Percentiles rank a stretch among this genome's conserved stretches.
Conservation (phyloP, 805 yeast genomes). For the Saccharomycopsis oosterbeekiorum region DNA sequence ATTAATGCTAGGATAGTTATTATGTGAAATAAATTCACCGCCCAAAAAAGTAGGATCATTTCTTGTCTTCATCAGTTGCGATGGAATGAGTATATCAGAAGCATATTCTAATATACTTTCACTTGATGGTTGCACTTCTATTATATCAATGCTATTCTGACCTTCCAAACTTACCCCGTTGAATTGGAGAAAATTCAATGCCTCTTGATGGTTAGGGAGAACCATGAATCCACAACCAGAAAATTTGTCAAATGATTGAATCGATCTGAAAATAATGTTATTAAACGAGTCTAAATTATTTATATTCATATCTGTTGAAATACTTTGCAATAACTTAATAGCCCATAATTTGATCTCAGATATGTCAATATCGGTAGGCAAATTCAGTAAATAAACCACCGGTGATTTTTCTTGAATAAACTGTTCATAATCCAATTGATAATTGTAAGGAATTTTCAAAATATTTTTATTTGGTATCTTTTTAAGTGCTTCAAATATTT, state of each 20-base stretch:
- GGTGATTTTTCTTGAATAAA: constrained; percentile 60
- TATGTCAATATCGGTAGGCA: constrained; percentile 82
- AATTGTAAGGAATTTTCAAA: not conserved
- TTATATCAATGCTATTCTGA: constrained; percentile 14
- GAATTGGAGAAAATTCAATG: constrained; percentile 64
- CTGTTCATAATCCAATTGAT: not conserved
- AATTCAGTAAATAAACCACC: constrained; percentile 68
- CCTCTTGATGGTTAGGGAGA: constrained; percentile 78
- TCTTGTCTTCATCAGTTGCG: constrained; percentile 41
- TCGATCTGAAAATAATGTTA: constrained; percentile 72
- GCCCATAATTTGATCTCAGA: constrained; percentile 88
- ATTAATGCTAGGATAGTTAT: not conserved
- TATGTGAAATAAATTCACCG: not conserved
- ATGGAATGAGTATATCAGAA: constrained; percentile 69
- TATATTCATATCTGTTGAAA: constrained; percentile 36
- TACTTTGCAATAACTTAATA: constrained; percentile 61
- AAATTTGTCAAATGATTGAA: constrained; percentile 53
- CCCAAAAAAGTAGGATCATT: not conserved
- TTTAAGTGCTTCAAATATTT: constrained; percentile 46
- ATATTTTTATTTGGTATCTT: not conserved
- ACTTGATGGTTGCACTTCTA: constrained; percentile 85
- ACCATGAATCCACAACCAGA: constrained; percentile 73
- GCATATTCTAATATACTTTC: constrained; percentile 70
- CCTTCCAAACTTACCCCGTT: constrained; percentile 33
- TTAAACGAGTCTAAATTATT: not conserved